Evolutionary conservation across 768 basidiomycete species (phyloP), one percentile per base, ranked within the genome.

Genomic region (Calocybe cyanea): DNA sequence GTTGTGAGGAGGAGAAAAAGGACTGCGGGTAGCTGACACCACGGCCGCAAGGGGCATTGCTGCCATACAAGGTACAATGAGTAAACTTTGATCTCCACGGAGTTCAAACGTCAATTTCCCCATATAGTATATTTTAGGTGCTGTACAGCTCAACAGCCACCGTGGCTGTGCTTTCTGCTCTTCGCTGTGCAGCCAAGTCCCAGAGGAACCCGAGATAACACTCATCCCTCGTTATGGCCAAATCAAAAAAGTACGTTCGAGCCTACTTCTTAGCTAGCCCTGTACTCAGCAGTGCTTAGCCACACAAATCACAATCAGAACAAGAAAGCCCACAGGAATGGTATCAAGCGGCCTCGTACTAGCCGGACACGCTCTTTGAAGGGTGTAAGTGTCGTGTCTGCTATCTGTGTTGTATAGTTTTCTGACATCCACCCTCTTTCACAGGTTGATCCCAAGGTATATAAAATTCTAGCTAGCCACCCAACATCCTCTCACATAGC

Each of bases 251-350:
- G 91, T 94, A 65, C 46, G 80, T 62, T 25, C 34, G 11, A 11
- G 25, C 7, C 30, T 43, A 10, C 7, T 19, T 23, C 23, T 24
- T 47, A 8, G n/a, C n/a, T n/a, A n/a, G n/a, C n/a, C n/a, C 31
- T 20, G n/a, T 30, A 20, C 28, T 34, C 11, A 24, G 32, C 32
- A 14, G 20, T 36, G 28, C 45, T 39, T 2, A 92, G 87, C 61
- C 86, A 92, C 67, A 91, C 87, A 61, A 91, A 90, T 70, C 93
- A 95, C 80, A 96, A 95, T 78, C 92, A 96, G 75, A 91, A 59
- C 77, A 83, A 82, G 70, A 97, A 96, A 82, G 92, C 95, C 55
- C 95, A 98, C 77, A 81, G 88, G 55, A 98, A 98, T 77, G 95
- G 94, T 62, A 95, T 97, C 76, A 92, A 87, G 75, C 81, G 77